Evolutionary conservation across 1,139 yeast genomes (phyloP).

Genomic region (Pichia sp.): DNA sequence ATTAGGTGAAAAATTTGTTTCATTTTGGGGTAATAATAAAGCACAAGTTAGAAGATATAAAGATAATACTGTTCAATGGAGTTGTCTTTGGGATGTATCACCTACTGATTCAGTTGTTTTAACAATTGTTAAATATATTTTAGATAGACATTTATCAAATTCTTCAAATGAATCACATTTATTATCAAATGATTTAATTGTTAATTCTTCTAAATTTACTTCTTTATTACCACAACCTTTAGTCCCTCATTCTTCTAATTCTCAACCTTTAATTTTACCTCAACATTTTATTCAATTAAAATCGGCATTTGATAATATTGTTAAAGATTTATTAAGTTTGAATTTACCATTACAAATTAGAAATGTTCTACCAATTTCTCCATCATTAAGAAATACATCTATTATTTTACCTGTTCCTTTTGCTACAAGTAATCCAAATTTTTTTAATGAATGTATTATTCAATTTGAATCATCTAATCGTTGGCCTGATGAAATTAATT

Average conservation of each 20-base stretch:
- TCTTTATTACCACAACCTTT: conserved; percentile 55
- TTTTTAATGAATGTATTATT: conserved; percentile 70
- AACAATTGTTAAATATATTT: conserved; percentile 56
- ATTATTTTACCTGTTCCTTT: conserved; percentile 76
- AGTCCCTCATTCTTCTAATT: conserved; percentile 45
- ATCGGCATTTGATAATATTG: conserved; percentile 61
- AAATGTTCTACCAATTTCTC: conserved; percentile 64
- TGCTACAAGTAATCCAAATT: conserved; percentile 71
- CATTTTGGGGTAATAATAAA: conserved; percentile 79
- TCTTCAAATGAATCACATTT: conserved; percentile 30
- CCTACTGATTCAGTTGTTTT: conserved; percentile 59
- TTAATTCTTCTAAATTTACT: conserved; percentile 42
- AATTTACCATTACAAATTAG: conserved; percentile 65
- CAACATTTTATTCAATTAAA: conserved; percentile 48
- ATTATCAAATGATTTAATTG: conserved; percentile 37
- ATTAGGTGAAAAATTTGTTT: conserved; percentile 58
- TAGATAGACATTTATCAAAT: conserved; percentile 50
- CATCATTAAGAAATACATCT: conserved; percentile 70
- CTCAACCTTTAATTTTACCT: conserved; percentile 46
- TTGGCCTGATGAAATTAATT: conserved; percentile 91
- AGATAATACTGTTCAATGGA: conserved; percentile 83
- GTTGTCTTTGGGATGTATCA: conserved; percentile 69
- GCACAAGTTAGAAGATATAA: conserved; percentile 85
- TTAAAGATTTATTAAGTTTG: conserved; percentile 46
- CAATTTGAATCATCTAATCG: conserved; percentile 86